Base-by-base conservation (phyloP, 106 monocot species). In the Ottelia alismoides region DNA sequence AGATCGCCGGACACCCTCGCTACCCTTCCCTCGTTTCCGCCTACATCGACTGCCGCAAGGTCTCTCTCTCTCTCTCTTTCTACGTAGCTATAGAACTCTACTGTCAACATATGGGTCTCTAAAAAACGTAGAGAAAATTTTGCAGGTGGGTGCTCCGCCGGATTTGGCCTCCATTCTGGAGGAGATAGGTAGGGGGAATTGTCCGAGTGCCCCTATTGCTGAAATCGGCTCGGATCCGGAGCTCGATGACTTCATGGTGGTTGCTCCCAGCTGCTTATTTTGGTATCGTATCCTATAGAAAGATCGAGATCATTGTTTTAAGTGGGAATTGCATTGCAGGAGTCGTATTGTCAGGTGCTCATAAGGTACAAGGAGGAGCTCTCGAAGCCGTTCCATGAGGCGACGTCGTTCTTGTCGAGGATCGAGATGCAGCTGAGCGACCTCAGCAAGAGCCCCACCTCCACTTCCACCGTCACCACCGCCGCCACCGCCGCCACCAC, bases 211-310 rank as follows among this genome's bases (percentile, higher is more conserved):
- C 22, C 44, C 17, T 0, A 22, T 25, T 21, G 31, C 29, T 2
- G 67, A 77, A 61, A 67, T 90, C n/a, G 85, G 82, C 2, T 54
- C 72, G 11, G 96, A 98, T 70, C 96, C 89, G 14, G 96, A 98
- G 68, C 85, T 98, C 20, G 96, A 98, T 49, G 70, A 89, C 57
- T 98, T 98, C 72, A 98, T 98, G 96, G 96, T 84, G 45, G 11
- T 12, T 45, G 2, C 25, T 25, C 6, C 10, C 16, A 43, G 40
- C 40, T 7, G 40, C 40, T 6, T 7, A 43, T 7, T 7, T 16
- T 43, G 40, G 40, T 43, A 16, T 6, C 16, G 40, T 43, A 43
- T 43, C 16, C 10, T 7, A 6, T 43, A 43, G 16, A 7, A 7
- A 17, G 10, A 16, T 43, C 40, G 6, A 16, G 6, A 16, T 16